Evolutionary conservation across 2,329 filamentous ascomycete genomes (phyloP).

Genomic region (Claviceps sorghi): DNA sequence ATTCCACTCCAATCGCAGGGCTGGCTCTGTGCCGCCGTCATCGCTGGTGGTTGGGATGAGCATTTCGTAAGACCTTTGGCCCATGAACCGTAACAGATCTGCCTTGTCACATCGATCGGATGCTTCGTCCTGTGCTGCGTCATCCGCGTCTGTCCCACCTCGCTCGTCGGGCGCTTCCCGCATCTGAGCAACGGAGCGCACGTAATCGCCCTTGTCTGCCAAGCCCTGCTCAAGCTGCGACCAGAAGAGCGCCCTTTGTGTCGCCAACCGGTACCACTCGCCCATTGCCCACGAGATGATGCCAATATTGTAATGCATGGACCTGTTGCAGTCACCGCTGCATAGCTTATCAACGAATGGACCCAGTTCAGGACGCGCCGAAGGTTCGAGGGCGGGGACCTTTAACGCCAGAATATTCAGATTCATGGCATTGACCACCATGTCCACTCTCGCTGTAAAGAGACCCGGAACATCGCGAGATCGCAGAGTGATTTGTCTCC

Average conservation of each 20-base stretch:
- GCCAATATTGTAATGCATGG: slow-evolving; percentile 40
- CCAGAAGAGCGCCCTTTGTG: slow-evolving; percentile 50
- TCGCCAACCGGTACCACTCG: slow-evolving; percentile 50
- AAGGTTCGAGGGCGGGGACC: slow-evolving; percentile 41
- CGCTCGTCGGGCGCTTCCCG: slow-evolving; percentile 13
- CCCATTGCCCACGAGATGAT: slow-evolving; percentile 52
- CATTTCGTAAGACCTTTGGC: slow-evolving; percentile 34
- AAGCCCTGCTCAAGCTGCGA: slow-evolving; percentile 35
- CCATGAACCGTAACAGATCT: slow-evolving; percentile 39
- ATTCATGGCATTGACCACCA: slow-evolving; percentile 41
- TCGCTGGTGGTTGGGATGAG: slow-evolving; percentile 19
- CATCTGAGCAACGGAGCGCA: slow-evolving; percentile 11
- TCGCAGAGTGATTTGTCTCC: slow-evolving; percentile 39
- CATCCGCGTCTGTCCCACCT: slow-evolving; percentile 12
- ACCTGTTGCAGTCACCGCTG: slow-evolving; percentile 25
- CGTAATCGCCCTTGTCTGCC: slow-evolving; percentile 15
- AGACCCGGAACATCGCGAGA: slow-evolving; percentile 30
- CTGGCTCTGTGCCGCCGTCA: slow-evolving; percentile 22
- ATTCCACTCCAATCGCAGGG: slow-evolving; percentile 44
- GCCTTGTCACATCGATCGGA: slow-evolving; percentile 12
- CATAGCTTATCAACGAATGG: slow-evolving; percentile 33
- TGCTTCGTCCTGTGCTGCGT: slow-evolving; percentile 7
- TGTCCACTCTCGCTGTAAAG: slow-evolving; percentile 41
- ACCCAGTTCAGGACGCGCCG: slow-evolving; percentile 43
- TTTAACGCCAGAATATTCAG: slow-evolving; percentile 36